Evolutionary conservation across 2,329 filamentous ascomycete genomes (phyloP), one percentile per base, ranked within the genome.

Genomic region (Aspergillus sp.): DNA sequence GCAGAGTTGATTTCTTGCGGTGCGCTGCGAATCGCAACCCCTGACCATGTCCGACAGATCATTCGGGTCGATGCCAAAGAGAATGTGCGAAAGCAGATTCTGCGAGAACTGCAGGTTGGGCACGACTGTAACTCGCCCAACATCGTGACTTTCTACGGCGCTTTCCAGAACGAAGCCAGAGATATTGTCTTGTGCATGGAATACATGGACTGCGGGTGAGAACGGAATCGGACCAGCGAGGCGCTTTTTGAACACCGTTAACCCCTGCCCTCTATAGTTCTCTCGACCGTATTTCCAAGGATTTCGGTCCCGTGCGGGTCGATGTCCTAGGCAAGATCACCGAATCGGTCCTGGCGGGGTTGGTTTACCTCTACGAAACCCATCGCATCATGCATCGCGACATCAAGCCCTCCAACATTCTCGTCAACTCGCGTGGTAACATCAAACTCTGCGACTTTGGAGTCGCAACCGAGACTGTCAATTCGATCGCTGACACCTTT

Each of bases 151-250:
- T 99, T 97, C 74, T 97, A 97, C 68, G 94, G 94, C 55, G 94
- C 94, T 34, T 99, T 97, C 69, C 83, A 97, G 67, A 97, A 96
- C 70, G 89, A 95, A 68, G 91, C 91, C 57, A 93, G 95, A 69
- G 94, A 99, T 76, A 95, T 99, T 54, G 95, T 97, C 64, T 93
- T 99, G 87, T 99, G 94, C 73, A 99, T 99, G 94, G 94, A 99
- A 73, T 97, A 99, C 71, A 96, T 96, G 91, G 94, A 99, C 74
- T 91, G 93, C 70, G 94, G 94, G 94, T 97, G 82, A 74, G 89
- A 13, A 2, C 78, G 23, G n/a, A 41, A n/a, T 7, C 25, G 11
- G 9, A 29, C 11, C 25, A 29, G 25, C 25, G 25, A n/a, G 25
- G 11, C 25, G 11, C 11, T 10, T 29, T 7, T 10, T 10, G 25